Base-by-base conservation (phyloP, 805 yeast species). In the Scheffersomyces lignosus region DNA sequence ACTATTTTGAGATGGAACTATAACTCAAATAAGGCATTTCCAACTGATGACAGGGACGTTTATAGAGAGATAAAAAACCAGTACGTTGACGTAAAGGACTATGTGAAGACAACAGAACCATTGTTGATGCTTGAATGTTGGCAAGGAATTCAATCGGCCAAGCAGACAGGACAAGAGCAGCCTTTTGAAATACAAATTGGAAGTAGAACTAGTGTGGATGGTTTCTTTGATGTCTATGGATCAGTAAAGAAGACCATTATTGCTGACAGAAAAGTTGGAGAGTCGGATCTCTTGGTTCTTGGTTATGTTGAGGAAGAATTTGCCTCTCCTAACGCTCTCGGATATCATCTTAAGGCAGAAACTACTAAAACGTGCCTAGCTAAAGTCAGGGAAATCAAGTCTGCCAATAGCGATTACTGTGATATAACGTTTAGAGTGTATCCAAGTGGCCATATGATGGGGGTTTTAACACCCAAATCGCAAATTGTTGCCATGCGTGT, bases 51-150 rank as follows among this genome's bases (percentile, higher is more conserved):
- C 4, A 50, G 53, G 2, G 59, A 61, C 3, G 51, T 60, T 1
- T 77, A 75, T 49, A 50, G 53, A 1, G 57, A 66, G 0, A 82
- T 87, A 4, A 74, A 76, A 18, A 80, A 80, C 45, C 51, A 61
- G 1, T 93, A 87, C 52, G 39, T 51, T 0, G 64, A 75, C 34
- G 79, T 80, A 4, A 66, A 64, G n/a, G 88, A 84, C 3, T 93
- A 95, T 52, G 76, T 75, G 32, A 66, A 69, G 24, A 71, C 77
- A 1, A 83, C 87, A 58, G 86, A 82, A 47, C 99, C 99, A 0
- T 68, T 93, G 29, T 64, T 93, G 29, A 63, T 90, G 55, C 62
- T 91, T 27, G 99, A 93, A 62, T 86, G 96, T 45, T 95, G 98
- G 97, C 96, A 90, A 52, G 84, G 87, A 0, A 76, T 93, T 18